These are phyloP conservation scores for Meredithiella fracta DNA, from an alignment of 2,329 filamentous ascomycete genomes.

Conservation along the genomic window DNA sequence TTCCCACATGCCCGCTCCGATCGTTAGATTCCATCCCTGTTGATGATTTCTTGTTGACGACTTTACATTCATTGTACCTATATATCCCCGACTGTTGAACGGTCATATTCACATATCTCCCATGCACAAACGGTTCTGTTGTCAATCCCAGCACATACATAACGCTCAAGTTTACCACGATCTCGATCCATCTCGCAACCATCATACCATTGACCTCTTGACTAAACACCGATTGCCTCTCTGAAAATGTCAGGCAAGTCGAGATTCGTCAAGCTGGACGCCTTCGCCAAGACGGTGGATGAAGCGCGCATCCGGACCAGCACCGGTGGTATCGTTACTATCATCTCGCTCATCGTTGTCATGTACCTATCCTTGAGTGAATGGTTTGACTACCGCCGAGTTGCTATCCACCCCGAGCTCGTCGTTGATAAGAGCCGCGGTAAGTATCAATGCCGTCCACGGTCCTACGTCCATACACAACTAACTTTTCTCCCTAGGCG, in stretches of 20 bases:
- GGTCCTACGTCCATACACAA: not conserved
- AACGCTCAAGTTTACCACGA: not conserved
- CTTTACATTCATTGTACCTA: not conserved
- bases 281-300: conserved; percentile 98
- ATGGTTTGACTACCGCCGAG: conserved; percentile 81
- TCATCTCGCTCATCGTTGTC: conserved; percentile 74
- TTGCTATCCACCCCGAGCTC: conserved; percentile 78
- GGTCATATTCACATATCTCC: not conserved
- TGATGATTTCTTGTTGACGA: too few species aligned
- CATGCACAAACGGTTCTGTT: not conserved
- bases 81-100: not conserved
- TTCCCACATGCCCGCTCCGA: too few species aligned
- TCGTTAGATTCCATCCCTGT: too few species aligned
- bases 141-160: not conserved
- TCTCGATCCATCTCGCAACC: not conserved
- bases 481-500: conserved; percentile 37
- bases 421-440: conserved; percentile 94
- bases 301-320: conserved; percentile 93
- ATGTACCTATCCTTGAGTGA: conserved; percentile 84
- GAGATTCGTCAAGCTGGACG: conserved; percentile 89
- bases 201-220: not conserved
- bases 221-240: not conserved
- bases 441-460: conserved; percentile 24
- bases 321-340: conserved; percentile 86
- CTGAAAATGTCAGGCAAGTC: conserved; percentile 68